Conservation (phyloP, 495 filamentous ascomycete genomes). For the Schizothecium vesticola region DNA sequence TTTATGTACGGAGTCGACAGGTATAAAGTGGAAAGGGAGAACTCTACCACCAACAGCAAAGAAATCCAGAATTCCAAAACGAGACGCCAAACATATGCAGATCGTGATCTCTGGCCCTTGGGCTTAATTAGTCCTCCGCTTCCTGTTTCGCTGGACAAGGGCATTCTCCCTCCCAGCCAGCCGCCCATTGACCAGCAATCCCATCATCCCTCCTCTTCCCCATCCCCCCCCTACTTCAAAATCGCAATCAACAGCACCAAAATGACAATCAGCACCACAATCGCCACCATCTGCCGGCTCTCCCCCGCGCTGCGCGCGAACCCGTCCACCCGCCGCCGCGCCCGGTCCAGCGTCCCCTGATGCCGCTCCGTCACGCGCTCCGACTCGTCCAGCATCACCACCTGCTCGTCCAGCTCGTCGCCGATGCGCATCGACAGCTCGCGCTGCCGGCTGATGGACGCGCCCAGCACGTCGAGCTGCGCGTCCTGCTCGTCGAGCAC, state of each 20-base stretch:
- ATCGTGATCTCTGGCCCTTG: not conserved
- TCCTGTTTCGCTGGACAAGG: not conserved
- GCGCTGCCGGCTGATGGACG: slow-evolving; percentile 83
- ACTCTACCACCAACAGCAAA: not conserved
- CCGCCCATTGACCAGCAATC: not conserved
- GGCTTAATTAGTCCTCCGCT: not conserved
- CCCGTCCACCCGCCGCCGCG: slow-evolving; percentile 61
- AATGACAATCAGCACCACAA: slow-evolving; percentile 68
- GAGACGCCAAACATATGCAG: not conserved
- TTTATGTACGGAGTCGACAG: not conserved
- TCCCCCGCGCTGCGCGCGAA: slow-evolving; percentile 70
- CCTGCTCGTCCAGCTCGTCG: slow-evolving; percentile 88
- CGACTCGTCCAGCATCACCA: slow-evolving; percentile 80
- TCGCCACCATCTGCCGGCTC: slow-evolving; percentile 73
- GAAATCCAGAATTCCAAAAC: not conserved
- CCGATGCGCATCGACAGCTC: slow-evolving; percentile 95
- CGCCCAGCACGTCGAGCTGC: slow-evolving; percentile 79
- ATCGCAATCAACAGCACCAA: slow-evolving; percentile 73
- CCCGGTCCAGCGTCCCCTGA: slow-evolving; percentile 64
- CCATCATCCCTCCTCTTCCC: not conserved
- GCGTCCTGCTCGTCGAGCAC: slow-evolving; percentile 84
- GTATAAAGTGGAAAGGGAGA: not conserved
- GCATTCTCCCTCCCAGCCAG: not conserved
- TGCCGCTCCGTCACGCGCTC: slow-evolving; percentile 80
- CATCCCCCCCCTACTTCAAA: slow-evolving; percentile 51